Evolutionary conservation across 176 grass and related monocot genomes (phyloP), one percentile per base, ranked within the genome.

Genomic region (Melocanna baccifera): DNA sequence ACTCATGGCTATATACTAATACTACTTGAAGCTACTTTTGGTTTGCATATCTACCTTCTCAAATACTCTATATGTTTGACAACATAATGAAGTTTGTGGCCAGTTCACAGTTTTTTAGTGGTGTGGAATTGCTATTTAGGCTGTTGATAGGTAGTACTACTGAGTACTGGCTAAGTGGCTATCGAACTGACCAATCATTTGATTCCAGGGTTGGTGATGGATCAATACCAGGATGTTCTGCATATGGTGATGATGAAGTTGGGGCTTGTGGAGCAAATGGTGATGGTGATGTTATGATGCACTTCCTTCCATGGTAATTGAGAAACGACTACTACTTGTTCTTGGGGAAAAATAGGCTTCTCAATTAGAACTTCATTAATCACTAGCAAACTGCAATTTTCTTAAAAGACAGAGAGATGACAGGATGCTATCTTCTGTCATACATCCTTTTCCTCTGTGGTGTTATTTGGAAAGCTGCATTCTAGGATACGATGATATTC

Each of bases 261-360:
- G 96, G 93, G 63, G 93, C 96, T 23, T 98, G 96, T 90, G 91
- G 93, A 81, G 93, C 93, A 79, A 92, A 91, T 48, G 96, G 96
- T 75, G 93, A 98, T 86, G 96, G 96, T 76, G 96, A 98, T 90
- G 80, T 98, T 25, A 98, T 98, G 96, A 98, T 98, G 93, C 96
- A 89, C 68, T 95, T 95, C 74, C 87, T 98, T 89, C 93, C 93
- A 41, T 98, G 93, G 96, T 98, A 98, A 77, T 71, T 30, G 41
- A 58, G 59, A 69, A 64, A 64, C 64, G 7, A 43, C 7, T 83
- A 46, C 4, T 83, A 53, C 1, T 63, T 73, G 9, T 15, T 45
- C 8, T 13, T 36, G 16, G 20, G 23, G 32, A 23, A 32, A 79
- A 30, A 9, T 3, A 28, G 26, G 12, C 32, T 71, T 71, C 28